Evolutionary conservation across 75 land plant genomes (phyloP), one percentile per base, ranked within the genome.

Genomic region (Azolla pinnata): DNA sequence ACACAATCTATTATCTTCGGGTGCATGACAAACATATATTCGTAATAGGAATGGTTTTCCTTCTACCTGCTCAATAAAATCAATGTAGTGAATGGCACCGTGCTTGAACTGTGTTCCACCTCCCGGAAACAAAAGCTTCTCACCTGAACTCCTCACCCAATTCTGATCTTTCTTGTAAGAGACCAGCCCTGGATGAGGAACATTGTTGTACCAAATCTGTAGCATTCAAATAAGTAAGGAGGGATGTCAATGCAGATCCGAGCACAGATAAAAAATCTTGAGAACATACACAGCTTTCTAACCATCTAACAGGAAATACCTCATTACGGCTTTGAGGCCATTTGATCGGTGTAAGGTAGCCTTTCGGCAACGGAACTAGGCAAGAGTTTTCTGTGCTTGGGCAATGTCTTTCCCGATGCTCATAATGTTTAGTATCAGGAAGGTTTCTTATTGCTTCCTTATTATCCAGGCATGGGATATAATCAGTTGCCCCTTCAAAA

Each of bases 51-150:
- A n/a, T n/a, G n/a, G n/a, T n/a, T n/a, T n/a, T n/a, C n/a, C n/a
- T 48, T 8, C 24, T 14, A 77, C 80, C 80, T 75, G 68, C 54
- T 83, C 75, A 17, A 85, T 61, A 56, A 73, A 85, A 9, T 76
- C 75, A 52, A 85, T 85, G 44, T 85, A 85, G n/a, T 79, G 87
- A 27, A 67, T 48, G 45, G 87, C 88, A 18, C 88, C 88, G 51
- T 83, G 56, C 74, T 79, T 83, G 59, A 83, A 85, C 57, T 85
- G 88, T 9, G 88, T 85, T 20, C 88, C 88, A 57, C 88, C 87
- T 35, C 88, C 88, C 51, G 88, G 88, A 47, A 85, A 85, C 9
- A 70, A 63, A 25, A 76, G 72, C 59, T 71, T 53, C 29, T 83
- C 88, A 19, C 82, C 88, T 34, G 65, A 28, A 12, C 65, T 78